A percentile compares a stretch with the other conserved stretches of the same genome.
phyloP scores from a whole-genome alignment of 306 rosid species.

The Herpetospermum pedunculosum region DNA sequence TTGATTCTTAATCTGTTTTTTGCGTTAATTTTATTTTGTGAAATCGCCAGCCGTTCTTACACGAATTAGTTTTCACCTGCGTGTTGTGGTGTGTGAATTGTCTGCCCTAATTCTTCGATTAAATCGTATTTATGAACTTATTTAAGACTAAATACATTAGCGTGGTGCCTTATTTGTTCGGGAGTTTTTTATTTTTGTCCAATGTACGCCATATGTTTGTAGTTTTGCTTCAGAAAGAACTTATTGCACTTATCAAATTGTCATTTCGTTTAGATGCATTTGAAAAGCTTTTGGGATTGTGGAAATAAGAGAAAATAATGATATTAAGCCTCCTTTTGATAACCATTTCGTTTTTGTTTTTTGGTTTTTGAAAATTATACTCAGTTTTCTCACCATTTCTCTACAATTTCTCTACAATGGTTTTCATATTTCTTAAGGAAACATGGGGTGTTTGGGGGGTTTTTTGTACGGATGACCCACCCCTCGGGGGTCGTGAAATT shows the following conservation, averaged over 20 bases:
- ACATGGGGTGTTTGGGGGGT: too few species aligned
- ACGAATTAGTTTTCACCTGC: not conserved
- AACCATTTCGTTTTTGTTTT: too few species aligned
- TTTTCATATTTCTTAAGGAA: too few species aligned
- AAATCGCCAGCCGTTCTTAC: not conserved
- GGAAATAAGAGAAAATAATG: not conserved
- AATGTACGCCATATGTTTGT: constrained; percentile 24
- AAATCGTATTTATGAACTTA: not conserved
- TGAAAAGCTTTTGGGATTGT: not conserved
- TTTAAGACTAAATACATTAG: too few species aligned
- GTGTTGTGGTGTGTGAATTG: not conserved
- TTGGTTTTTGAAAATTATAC: too few species aligned
- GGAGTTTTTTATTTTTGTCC: not conserved
- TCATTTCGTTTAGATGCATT: not conserved
- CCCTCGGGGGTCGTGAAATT: too few species aligned
- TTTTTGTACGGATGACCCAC: too few species aligned
- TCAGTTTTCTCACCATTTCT: too few species aligned
- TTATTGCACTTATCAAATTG: not conserved
- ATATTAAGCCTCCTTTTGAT: too few species aligned
- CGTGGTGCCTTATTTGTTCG: not conserved
- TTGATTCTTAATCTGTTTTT: not conserved
- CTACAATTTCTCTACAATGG: too few species aligned
- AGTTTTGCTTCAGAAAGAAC: constrained; percentile 14
- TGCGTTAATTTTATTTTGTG: not conserved
- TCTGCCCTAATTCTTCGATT: not conserved